Conservation (phyloP, 2,329 filamentous ascomycete genomes). For the Microascus cirrosus region DNA sequence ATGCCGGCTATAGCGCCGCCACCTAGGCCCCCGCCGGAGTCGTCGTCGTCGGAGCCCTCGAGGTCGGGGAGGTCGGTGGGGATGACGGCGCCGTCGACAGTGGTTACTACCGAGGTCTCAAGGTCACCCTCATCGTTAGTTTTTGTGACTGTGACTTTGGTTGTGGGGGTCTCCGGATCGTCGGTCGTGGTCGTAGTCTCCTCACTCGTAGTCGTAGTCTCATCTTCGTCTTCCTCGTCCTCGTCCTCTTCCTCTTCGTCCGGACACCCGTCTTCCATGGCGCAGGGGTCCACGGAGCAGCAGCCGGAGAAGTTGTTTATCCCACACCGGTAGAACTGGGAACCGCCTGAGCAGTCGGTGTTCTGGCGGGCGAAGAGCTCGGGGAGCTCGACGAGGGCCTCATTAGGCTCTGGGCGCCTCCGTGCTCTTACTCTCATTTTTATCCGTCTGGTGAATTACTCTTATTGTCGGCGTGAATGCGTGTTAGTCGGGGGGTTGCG, state of each 20-base stretch:
- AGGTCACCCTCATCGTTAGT: slow-evolving; percentile 5
- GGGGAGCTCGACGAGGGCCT: neutral
- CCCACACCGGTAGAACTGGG: slow-evolving; percentile 24
- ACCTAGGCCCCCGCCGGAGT: slow-evolving; percentile 9
- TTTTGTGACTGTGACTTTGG: slow-evolving; percentile 20
- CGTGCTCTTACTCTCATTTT: neutral
- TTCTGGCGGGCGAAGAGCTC: slow-evolving; percentile 1
- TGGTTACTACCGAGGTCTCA: slow-evolving; percentile 16
- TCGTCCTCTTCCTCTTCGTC: neutral
- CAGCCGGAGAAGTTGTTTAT: slow-evolving; percentile 28
- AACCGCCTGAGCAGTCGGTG: slow-evolving; percentile 16
- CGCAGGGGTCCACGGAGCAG: slow-evolving; percentile 32
- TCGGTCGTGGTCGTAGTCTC: slow-evolving; percentile 17
- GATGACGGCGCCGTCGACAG: slow-evolving; percentile 12
- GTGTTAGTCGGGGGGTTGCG: too few species aligned
- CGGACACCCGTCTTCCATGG: slow-evolving; percentile 16
- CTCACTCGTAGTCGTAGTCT: neutral
- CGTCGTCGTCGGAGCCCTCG: slow-evolving; percentile 3
- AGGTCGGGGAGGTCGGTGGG: slow-evolving; percentile 5
- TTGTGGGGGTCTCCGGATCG: slow-evolving; percentile 24
- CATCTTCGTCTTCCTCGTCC: neutral
- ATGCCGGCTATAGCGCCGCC: slow-evolving; percentile 21
- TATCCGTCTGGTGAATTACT: neutral
- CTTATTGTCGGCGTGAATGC: too few species aligned
- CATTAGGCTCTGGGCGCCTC: neutral